These are phyloP conservation scores for Diaporthe helianthi DNA, from an alignment of 2,329 filamentous ascomycete genomes.

Conservation along the genomic window DNA sequence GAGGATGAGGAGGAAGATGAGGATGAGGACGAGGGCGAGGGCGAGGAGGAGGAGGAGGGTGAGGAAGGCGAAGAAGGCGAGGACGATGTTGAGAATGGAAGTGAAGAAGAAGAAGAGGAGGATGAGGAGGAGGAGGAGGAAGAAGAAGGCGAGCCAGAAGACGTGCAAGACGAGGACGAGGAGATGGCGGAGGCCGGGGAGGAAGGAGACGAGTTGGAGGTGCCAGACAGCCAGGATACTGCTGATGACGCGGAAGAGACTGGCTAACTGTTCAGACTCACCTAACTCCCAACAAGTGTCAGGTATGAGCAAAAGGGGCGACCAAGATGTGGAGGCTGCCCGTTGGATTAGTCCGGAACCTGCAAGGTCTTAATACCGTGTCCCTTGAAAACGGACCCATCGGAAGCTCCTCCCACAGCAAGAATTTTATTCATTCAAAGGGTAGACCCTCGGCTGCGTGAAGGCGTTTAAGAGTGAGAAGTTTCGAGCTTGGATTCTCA, in stretches of 20 bases:
- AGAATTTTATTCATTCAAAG: neutral
- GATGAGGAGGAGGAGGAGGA: conserved; percentile 31
- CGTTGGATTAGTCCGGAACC: neutral
- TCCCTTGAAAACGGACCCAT: neutral
- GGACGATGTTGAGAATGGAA: conserved; percentile 32
- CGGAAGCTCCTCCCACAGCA: too few species aligned
- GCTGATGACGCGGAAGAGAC: conserved; percentile 26
- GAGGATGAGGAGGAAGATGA: conserved; percentile 38
- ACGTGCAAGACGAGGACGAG: conserved; percentile 28
- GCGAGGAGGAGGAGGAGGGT: conserved; percentile 32
- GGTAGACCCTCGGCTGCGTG: neutral
- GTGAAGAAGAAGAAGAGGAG: conserved; percentile 35
- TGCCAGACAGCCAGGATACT: conserved; percentile 17
- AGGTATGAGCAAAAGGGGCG: neutral
- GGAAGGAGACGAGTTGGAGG: conserved; percentile 35
- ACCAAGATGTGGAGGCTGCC: neutral
- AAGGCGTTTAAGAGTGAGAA: too few species aligned
- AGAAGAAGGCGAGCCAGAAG: conserved; percentile 16
- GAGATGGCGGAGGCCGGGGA: conserved; percentile 31
- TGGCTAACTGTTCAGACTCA: neutral
- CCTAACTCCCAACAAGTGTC: neutral
- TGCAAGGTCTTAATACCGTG: neutral
- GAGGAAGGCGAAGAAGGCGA: conserved; percentile 21
- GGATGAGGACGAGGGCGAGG: conserved; percentile 28
- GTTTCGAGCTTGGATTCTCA: neutral